Conservation (phyloP, 2,329 filamentous ascomycete genomes). For the Xylaria sp. region DNA sequence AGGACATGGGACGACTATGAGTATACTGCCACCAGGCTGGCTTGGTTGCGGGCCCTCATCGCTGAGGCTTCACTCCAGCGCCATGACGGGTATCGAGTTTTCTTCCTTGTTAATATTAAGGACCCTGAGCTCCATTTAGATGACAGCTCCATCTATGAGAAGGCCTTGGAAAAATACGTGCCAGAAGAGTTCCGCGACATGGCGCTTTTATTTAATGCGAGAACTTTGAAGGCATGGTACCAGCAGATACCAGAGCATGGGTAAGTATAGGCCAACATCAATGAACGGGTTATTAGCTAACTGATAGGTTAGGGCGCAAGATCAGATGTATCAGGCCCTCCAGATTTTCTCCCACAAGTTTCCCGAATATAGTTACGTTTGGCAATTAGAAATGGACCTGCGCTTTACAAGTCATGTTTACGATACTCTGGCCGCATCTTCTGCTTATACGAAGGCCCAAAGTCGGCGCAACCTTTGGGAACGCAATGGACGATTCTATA, state of each 20-base stretch:
- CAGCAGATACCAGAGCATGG: neutral
- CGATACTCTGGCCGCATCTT: neutral
- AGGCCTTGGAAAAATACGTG: neutral
- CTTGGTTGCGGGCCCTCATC: neutral
- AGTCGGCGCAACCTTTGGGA: neutral
- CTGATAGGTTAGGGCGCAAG: neutral
- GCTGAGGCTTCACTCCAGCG: neutral
- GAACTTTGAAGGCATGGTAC: neutral
- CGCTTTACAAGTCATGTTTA: neutral
- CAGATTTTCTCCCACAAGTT: constrained; percentile 5
- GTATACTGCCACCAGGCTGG: neutral
- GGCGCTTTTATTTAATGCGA: neutral
- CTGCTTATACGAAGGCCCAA: neutral
- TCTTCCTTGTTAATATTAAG: neutral
- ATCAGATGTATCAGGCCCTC: constrained; percentile 2
- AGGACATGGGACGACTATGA: neutral
- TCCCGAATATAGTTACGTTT: neutral
- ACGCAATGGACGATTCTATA: neutral
- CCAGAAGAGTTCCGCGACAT: constrained; percentile 2
- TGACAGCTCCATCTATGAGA: neutral
- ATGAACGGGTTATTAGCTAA: neutral
- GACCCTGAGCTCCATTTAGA: neutral
- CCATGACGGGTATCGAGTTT: neutral
- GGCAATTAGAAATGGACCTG: neutral
- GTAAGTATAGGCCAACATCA: neutral